Evolutionary conservation across 108 stramenopile genomes (phyloP), one percentile per base, ranked within the genome.

Genomic region (Fistulifera solaris): DNA sequence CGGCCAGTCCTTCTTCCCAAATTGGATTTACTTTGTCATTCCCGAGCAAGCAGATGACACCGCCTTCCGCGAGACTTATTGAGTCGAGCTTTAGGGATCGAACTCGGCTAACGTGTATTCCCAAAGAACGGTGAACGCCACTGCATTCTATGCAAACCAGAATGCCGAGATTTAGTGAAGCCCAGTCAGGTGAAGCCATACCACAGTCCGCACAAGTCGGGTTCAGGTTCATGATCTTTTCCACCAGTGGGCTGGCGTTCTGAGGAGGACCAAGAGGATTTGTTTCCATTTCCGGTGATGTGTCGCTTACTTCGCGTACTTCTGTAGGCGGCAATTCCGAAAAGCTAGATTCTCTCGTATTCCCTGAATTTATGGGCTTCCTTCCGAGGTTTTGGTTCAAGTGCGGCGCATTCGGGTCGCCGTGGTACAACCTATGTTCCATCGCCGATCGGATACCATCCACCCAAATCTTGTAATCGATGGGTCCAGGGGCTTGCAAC

Each of bases 81-180:
- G 69, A 66, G 58, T 91, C 89, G 35, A 91, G 55, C 54, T 71
- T 74, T 16, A 91, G 66, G 19, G 85, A 87, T 31, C 89, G 74
- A 18, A 87, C 79, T 69, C 95, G 94, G 67, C 89, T 91, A 27
- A 99, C 87, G 70, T 97, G 96, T 21, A 96, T 96, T 27, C 98
- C 98, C 12, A 99, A 74, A 54, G 83, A 88, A 45, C 98, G 81
- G 56, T 99, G 98, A 1, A 99, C 89, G n/a, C 95, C 98, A 54
- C 89, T 85, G 70, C 98, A 99, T 53, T 93, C 86, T 56, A 99
- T 93, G 63, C 98, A 99, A 14, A 99, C 56, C n/a, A 92, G 52
- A 21, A 89, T 71, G 23, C 92, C 92, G 24, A 93, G 61, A 66
- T 92, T 95, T 40, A 92, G 52, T 13, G 75, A 81, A 28, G 75